phyloP scores from a whole-genome alignment of 2,329 filamentous ascomycete species.

The Lojkania enalia region DNA sequence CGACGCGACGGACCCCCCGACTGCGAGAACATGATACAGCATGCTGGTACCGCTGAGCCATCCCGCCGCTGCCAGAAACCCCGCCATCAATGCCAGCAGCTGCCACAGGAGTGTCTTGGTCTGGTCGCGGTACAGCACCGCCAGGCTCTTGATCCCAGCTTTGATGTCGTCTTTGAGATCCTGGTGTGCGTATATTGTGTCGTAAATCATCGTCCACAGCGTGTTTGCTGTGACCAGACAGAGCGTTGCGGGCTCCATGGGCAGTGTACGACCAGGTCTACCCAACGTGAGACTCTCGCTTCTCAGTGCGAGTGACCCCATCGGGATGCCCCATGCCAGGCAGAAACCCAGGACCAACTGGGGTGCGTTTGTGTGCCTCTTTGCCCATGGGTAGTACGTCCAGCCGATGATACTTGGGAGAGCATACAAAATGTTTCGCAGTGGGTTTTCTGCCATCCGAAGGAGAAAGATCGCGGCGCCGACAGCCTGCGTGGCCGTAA shows the following conservation, averaged over 20 bases:
- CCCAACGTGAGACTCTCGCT: neutral
- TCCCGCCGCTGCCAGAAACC: neutral
- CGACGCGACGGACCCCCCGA: neutral
- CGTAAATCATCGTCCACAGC: constrained; percentile 40
- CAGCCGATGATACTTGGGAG: constrained; percentile 50
- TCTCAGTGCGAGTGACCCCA: constrained; percentile 4
- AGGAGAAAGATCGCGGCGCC: too few relatives aligned
- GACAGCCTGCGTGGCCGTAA: constrained; percentile 45
- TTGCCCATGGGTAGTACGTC: constrained; percentile 55
- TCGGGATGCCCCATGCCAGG: constrained; percentile 5
- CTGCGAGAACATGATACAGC: neutral
- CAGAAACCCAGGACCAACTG: constrained; percentile 55
- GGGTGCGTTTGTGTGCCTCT: constrained; percentile 57
- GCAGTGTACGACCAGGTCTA: too few relatives aligned
- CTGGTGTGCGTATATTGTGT: constrained; percentile 43
- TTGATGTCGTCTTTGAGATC: constrained; percentile 42
- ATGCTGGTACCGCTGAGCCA: neutral
- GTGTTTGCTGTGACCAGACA: constrained; percentile 1
- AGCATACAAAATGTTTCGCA: too few relatives aligned
- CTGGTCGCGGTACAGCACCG: constrained; percentile 4
- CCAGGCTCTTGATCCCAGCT: constrained; percentile 28
- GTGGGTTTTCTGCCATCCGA: too few relatives aligned
- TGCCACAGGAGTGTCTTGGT: constrained; percentile 2
- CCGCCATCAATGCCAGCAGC: neutral
- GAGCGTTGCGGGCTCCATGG: neutral